Evolutionary conservation across 1,284 basidiomycete species (phyloP).

Genomic region (Heterobasidion parviporum): DNA sequence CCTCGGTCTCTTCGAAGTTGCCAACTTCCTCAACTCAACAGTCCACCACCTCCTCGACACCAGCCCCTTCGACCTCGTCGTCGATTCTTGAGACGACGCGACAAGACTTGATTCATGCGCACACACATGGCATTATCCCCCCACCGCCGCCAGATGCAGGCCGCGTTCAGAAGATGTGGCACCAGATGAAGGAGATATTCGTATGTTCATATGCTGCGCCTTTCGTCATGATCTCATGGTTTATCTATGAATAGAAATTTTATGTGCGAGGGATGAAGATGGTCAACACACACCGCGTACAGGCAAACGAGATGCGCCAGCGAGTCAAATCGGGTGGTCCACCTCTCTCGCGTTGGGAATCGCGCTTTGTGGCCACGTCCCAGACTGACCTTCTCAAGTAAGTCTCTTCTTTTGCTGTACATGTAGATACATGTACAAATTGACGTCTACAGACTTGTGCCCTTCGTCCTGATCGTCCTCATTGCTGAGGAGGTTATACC

Average conservation of each 20-base stretch:
- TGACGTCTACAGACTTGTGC: constrained; percentile 43
- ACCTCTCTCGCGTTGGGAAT: constrained; percentile 55
- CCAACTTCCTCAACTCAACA: neutral
- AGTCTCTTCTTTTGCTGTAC: constrained; percentile 14
- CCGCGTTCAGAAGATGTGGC: constrained; percentile 44
- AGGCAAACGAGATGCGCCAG: constrained; percentile 41
- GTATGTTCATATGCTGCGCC: constrained; percentile 26
- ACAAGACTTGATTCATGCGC: constrained; percentile 57
- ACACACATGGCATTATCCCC: constrained; percentile 54
- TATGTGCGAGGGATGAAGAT: constrained; percentile 67
- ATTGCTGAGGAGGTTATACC: constrained; percentile 79
- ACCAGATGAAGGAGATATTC: constrained; percentile 63
- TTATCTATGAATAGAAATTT: constrained; percentile 52
- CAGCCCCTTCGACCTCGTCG: constrained; percentile 2
- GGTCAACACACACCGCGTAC: constrained; percentile 51
- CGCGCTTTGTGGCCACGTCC: constrained; percentile 56
- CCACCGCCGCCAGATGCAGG: constrained; percentile 57
- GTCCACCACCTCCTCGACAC: constrained; percentile 8
- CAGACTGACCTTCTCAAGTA: constrained; percentile 63
- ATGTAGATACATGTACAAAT: too few relatives aligned
- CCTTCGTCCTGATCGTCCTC: constrained; percentile 71
- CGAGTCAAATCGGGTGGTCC: constrained; percentile 49
- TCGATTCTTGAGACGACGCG: constrained; percentile 36
- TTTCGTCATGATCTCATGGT: constrained; percentile 2
- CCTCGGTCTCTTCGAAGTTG: constrained; percentile 4